These are phyloP conservation scores for Adansonia rubrostipa DNA, from an alignment of 441 rosid species.

Conservation along the genomic window DNA sequence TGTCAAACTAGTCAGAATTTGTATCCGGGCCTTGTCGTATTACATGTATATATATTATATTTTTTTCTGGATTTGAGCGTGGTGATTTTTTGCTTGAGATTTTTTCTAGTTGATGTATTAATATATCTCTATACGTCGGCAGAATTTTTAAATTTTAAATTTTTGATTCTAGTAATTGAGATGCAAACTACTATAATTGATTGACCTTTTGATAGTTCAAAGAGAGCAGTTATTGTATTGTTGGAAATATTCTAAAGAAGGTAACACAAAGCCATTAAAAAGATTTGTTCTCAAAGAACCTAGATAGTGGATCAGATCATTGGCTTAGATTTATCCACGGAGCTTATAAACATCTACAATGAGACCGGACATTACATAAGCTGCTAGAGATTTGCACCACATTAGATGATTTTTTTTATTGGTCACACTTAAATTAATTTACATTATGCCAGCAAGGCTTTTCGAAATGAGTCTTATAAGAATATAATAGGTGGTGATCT, in stretches of 20 bases:
- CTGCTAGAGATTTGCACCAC: not conserved
- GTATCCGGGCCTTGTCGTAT: no score
- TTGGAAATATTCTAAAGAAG: not conserved
- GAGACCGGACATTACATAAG: not conserved
- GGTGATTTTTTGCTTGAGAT: not conserved
- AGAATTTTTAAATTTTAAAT: not conserved
- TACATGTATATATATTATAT: not conserved
- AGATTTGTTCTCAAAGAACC: not conserved
- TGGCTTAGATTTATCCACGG: not conserved
- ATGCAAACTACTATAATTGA: not conserved
- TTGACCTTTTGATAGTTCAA: not conserved
- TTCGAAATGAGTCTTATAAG: not conserved
- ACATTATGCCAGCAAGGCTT: not conserved
- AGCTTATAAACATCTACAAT: not conserved
- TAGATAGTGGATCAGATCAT: not conserved
- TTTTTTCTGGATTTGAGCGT: not conserved
- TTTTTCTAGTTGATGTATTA: not conserved
- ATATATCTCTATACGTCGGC: not conserved
- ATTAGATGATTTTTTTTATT: not conserved
- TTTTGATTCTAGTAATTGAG: not conserved
- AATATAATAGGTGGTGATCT: not conserved
- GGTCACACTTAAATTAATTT: not conserved
- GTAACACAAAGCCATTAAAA: not conserved
- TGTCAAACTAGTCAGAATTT: no score
- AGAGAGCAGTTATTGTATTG: not conserved